Conservation (phyloP, 2,329 filamentous ascomycete species). For the Colletotrichum liaoningense region DNA sequence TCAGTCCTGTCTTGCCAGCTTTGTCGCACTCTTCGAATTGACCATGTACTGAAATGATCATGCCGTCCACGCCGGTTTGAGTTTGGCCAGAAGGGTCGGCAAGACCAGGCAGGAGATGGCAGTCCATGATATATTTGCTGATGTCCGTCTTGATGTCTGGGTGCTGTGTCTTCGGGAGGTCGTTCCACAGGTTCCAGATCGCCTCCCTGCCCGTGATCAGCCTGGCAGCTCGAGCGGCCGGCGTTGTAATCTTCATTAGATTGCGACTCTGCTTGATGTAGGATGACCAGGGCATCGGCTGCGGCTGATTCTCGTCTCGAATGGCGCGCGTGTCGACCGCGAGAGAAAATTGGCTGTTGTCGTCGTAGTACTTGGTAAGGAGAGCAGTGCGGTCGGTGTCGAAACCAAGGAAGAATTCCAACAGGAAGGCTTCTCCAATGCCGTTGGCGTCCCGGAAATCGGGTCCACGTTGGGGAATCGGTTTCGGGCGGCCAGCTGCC, state of each 20-base stretch:
- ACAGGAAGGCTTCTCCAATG: constrained; percentile 81
- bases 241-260: constrained; percentile 74
- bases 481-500: constrained; percentile 61
- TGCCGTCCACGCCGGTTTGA: constrained; percentile 75
- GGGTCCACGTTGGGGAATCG: constrained; percentile 72
- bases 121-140: constrained; percentile 85
- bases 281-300: constrained; percentile 72
- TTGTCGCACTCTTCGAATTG: constrained; percentile 82
- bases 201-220: constrained; percentile 71
- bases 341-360: constrained; percentile 79
- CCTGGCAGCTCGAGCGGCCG: constrained; percentile 71
- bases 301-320: constrained; percentile 57
- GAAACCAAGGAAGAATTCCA: constrained; percentile 78
- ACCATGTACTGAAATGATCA: constrained; percentile 83
- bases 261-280: constrained; percentile 87
- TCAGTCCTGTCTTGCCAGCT: constrained; percentile 68
- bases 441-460: constrained; percentile 80
- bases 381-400: constrained; percentile 77
- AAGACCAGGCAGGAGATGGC: constrained; percentile 78
- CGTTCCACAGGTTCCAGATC: constrained; percentile 77
- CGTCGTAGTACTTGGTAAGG: constrained; percentile 78
- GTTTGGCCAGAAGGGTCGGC: constrained; percentile 76
- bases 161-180: constrained; percentile 79
- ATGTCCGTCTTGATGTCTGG: constrained; percentile 75
- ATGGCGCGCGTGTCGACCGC: constrained; percentile 73